Percentiles rank a stretch among this genome's conserved stretches.
These are phyloP conservation scores for Aspergillus sp. DNA, from an alignment of 2,329 filamentous ascomycete genomes.

Conservation along the genomic window DNA sequence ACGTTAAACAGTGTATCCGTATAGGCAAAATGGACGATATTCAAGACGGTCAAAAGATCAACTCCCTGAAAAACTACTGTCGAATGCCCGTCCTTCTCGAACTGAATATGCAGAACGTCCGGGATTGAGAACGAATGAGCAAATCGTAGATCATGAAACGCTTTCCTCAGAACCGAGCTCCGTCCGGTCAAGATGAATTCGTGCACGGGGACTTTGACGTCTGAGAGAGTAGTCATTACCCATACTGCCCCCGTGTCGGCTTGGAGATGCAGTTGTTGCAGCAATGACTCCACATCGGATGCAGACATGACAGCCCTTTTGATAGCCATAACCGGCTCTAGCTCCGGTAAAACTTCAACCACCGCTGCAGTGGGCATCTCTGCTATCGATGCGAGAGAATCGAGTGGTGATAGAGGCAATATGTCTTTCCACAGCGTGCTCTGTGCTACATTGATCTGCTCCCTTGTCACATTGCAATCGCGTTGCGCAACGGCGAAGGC, in stretches of 20 bases:
- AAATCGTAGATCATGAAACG: slow-evolving; percentile 57
- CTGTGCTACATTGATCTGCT: slow-evolving; percentile 65
- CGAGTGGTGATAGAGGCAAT: slow-evolving; percentile 65
- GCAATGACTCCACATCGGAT: slow-evolving; percentile 44
- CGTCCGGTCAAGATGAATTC: slow-evolving; percentile 75
- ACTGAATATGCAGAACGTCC: slow-evolving; percentile 60
- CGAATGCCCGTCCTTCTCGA: slow-evolving; percentile 49
- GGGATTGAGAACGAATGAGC: slow-evolving; percentile 55
- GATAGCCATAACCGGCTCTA: slow-evolving; percentile 27
- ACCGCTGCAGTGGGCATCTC: slow-evolving; percentile 36
- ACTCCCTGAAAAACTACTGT: slow-evolving; percentile 66
- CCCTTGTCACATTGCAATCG: slow-evolving; percentile 76
- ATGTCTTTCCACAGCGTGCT: slow-evolving; percentile 73
- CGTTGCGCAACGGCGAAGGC: slow-evolving; percentile 84
- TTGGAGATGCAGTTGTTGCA: slow-evolving; percentile 25
- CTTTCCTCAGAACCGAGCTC: slow-evolving; percentile 65
- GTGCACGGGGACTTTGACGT: slow-evolving; percentile 75
- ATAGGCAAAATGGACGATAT: slow-evolving; percentile 77
- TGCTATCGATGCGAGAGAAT: slow-evolving; percentile 50
- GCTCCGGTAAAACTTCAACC: slow-evolving; percentile 24
- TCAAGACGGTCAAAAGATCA: slow-evolving; percentile 75
- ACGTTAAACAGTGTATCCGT: slow-evolving; percentile 76
- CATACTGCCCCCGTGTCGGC: slow-evolving; percentile 34
- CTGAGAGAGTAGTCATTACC: slow-evolving; percentile 58
- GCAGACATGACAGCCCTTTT: slow-evolving; percentile 43